Conservation (phyloP, 257 asterid species). For the Vinca minor region DNA sequence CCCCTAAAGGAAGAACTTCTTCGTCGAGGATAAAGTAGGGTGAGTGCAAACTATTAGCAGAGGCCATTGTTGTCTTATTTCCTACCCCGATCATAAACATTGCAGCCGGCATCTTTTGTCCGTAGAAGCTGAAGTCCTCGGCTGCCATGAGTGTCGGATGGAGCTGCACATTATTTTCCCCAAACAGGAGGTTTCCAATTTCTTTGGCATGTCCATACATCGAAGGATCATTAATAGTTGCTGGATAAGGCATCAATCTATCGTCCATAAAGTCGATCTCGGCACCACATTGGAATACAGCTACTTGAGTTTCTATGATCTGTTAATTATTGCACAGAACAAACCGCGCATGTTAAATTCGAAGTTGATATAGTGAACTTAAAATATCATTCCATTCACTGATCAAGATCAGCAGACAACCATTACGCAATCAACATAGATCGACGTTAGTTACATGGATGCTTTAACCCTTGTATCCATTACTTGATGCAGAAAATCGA, state of each 20-base stretch:
- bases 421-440: no score
- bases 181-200: constrained; percentile 52
- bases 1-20: constrained; percentile 62
- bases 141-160: constrained; percentile 46
- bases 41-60: constrained; percentile 42
- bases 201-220: constrained; percentile 55
- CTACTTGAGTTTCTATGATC: no score
- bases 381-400: no score
- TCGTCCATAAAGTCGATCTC: no score
- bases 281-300: no score
- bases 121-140: constrained; percentile 82
- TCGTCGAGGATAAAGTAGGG: constrained; percentile 59
- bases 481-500: no score
- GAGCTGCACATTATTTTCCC: constrained; percentile 36
- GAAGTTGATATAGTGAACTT: no score
- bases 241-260: constrained; percentile 58
- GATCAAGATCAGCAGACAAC: no score
- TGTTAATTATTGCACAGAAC: no score
- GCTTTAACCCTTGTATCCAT: no score
- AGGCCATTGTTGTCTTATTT: constrained; percentile 36
- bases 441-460: no score
- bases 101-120: constrained; percentile 54
- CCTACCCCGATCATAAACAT: constrained; percentile 42
- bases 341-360: no score
- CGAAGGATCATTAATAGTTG: constrained; percentile 47